Evolutionary conservation across 2,329 filamentous ascomycete genomes (phyloP), one percentile per base, ranked within the genome.

Genomic region (Penicillium aurantiogriseum): DNA sequence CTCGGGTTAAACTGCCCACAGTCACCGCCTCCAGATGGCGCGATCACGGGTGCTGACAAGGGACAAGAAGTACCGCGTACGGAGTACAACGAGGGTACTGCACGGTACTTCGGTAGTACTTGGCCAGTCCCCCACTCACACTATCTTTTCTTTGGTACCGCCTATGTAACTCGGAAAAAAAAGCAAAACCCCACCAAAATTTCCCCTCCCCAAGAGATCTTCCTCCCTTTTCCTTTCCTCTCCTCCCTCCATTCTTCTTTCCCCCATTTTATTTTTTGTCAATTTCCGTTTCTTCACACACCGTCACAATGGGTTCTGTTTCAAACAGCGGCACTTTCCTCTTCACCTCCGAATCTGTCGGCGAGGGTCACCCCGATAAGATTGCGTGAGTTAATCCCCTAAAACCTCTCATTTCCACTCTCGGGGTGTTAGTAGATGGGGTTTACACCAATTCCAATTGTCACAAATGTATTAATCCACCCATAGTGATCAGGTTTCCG

Each of bases 311-410:
- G 86, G 77, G 79, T 75, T 84, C 83, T 77, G 76, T 82, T 65
- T 73, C 75, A 67, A 78, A 74, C 71, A 78, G 78, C 35, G 88
- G 87, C 64, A 90, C 86, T 69, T 93, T 93, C 82, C 85, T 93
- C 67, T 93, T 93, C 85, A 94, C 90, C 72, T 94, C 90, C 78
- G 90, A 94, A 80, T 92, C 90, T 57, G 90, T 93, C 73, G 90
- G 90, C 76, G 90, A 93, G 81, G 90, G 90, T 68, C 92, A 96
- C 82, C 91, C 92, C 72, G 92, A 96, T 80, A 96, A 96, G 89
- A 96, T 96, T 76, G 91, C 90, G 83, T 86, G 74, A 65, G 80
- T 76, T 54, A 43, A 40, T 33, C 55, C 47, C 58, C 45, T 50
- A 9, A 36, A 36, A 52, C 29, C 44, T 54, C 38, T 51, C 50